Percentiles rank a stretch among this genome's conserved stretches.
Evolutionary conservation across 768 basidiomycete genomes (phyloP).

Genomic region (Macrolepiota albuminosa): DNA sequence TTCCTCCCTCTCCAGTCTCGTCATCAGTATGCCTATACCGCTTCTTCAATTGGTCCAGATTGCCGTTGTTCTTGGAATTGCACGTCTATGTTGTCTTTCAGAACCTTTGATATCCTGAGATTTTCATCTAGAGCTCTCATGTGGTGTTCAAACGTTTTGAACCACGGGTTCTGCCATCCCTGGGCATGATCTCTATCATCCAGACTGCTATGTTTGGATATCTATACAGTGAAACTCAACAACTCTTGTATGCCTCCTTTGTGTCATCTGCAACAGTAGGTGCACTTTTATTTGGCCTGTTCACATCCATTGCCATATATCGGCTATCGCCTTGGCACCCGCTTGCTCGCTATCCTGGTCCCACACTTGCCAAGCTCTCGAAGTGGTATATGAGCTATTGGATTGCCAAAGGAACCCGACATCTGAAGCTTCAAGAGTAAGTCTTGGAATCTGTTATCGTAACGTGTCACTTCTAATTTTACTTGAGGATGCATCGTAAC

Average conservation of each 20-base stretch:
- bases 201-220: background rate
- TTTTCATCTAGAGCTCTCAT: background rate
- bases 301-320: slow-evolving; percentile 4
- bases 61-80: background rate
- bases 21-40: background rate
- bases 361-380: slow-evolving; percentile 1
- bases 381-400: slow-evolving; percentile 6
- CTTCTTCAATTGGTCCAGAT: background rate
- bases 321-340: slow-evolving; percentile 12
- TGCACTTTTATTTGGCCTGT: background rate
- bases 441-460: background rate
- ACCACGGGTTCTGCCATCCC: background rate
- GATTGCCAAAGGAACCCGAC: background rate
- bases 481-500: slow-evolving; percentile 17
- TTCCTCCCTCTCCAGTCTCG: background rate
- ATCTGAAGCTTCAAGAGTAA: background rate
- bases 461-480: too few species aligned
- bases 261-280: background rate
- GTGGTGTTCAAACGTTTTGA: background rate
- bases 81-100: background rate
- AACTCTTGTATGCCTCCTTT: background rate
- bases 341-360: slow-evolving; percentile 8
- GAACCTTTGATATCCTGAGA: background rate
- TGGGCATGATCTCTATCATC: background rate
- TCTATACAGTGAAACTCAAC: background rate